Conservation (phyloP, 805 yeast species). For the Zygosaccharomyces rouxii region DNA sequence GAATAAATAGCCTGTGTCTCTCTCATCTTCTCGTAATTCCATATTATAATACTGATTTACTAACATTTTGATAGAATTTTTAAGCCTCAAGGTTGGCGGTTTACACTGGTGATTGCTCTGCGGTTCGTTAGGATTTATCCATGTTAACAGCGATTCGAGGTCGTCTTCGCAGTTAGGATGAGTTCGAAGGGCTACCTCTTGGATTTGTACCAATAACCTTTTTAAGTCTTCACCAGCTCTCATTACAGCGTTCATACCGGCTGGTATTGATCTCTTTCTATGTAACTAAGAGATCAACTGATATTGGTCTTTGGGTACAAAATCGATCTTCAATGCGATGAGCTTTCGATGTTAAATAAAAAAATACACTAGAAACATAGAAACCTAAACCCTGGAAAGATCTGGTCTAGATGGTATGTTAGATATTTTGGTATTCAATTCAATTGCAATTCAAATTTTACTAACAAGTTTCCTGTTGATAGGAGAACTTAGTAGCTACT, state of each 20-base stretch:
- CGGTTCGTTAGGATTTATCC: conserved; percentile 28
- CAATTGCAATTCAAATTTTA: neutral
- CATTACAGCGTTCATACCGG: neutral
- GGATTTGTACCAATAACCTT: neutral
- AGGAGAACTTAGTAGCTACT: neutral
- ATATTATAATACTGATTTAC: conserved; percentile 10
- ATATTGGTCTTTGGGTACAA: neutral
- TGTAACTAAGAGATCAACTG: neutral
- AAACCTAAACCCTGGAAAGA: neutral
- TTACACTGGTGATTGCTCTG: conserved; percentile 24
- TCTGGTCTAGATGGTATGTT: neutral
- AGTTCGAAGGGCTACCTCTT: conserved; percentile 7
- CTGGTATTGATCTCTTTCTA: neutral
- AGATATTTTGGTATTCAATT: neutral
- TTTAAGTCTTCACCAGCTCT: neutral
- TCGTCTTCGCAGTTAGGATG: conserved; percentile 21
- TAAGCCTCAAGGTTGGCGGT: conserved; percentile 28
- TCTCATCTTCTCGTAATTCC: conserved; percentile 3
- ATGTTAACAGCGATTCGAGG: conserved; percentile 21
- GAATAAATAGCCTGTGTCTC: conserved; percentile 6
- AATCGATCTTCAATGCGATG: conserved; percentile 1
- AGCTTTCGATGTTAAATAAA: neutral
- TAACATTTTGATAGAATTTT: conserved; percentile 14
- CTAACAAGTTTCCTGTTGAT: neutral
- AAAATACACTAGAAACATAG: neutral